A percentile compares a stretch with the other conserved stretches of the same genome.
These are phyloP conservation scores for Vishniacozyma victoriae DNA, from an alignment of 768 basidiomycete species.

Conservation along the genomic window DNA sequence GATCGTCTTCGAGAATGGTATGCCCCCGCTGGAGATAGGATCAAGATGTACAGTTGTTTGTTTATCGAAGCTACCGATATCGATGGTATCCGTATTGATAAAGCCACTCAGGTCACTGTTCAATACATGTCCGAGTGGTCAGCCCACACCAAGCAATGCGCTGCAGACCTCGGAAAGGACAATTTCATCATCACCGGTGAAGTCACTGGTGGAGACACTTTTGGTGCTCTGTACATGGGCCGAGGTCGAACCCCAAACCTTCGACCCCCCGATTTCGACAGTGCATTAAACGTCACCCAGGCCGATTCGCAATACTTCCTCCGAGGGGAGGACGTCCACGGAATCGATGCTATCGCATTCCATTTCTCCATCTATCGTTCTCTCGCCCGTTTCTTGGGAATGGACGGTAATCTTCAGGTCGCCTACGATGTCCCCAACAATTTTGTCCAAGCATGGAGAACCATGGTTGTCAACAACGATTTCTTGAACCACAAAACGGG, in stretches of 20 bases:
- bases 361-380: conserved; percentile 91
- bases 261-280: conserved; percentile 61
- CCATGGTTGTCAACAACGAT: conserved; percentile 75
- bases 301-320: conserved; percentile 69
- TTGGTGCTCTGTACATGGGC: conserved; percentile 79
- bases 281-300: conserved; percentile 63
- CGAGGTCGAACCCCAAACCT: conserved; percentile 72
- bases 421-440: conserved; percentile 78
- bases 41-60: conserved; percentile 75
- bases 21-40: conserved; percentile 67
- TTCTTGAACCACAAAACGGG: conserved; percentile 68
- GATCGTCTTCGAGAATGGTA: conserved; percentile 93
- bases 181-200: conserved; percentile 91
- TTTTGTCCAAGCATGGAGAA: conserved; percentile 84
- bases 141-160: conserved; percentile 66
- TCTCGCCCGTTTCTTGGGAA: conserved; percentile 78
- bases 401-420: conserved; percentile 90
- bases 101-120: conserved; percentile 84
- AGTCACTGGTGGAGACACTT: conserved; percentile 88
- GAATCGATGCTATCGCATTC: conserved; percentile 75
- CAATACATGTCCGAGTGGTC: conserved; percentile 74
- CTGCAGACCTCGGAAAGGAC: conserved; percentile 62
- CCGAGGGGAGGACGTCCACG: conserved; percentile 58
- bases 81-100: conserved; percentile 92
- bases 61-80: conserved; percentile 80